A percentile compares a stretch with the other conserved stretches of the same genome.
Evolutionary conservation across 768 basidiomycete species (phyloP).

Genomic region (Mycena capillaripes): DNA sequence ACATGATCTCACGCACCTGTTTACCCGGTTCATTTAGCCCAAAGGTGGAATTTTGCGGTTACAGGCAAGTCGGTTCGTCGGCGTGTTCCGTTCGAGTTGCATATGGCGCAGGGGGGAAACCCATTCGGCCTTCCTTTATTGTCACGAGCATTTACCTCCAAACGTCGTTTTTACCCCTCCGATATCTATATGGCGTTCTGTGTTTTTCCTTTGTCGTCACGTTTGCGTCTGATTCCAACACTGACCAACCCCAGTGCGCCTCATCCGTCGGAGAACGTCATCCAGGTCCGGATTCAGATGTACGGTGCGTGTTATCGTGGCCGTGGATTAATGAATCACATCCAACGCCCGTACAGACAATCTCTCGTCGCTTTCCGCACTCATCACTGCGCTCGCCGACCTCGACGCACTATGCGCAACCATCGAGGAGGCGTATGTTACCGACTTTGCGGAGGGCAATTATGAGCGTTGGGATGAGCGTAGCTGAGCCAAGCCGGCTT

Average conservation of each 20-base stretch:
- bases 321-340: too few relatives aligned
- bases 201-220: constrained; percentile 12
- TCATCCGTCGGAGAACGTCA: constrained; percentile 97
- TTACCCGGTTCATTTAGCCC: constrained; percentile 65
- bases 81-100: neutral
- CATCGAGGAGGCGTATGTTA: constrained; percentile 77
- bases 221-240: neutral
- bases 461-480: constrained; percentile 81
- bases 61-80: constrained; percentile 73
- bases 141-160: constrained; percentile 12
- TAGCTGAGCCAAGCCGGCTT: constrained; percentile 52
- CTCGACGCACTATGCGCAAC: constrained; percentile 83
- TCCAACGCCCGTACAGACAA: constrained; percentile 69
- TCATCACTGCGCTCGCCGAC: constrained; percentile 81
- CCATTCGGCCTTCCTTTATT: neutral
- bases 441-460: constrained; percentile 65
- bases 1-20: constrained; percentile 13
- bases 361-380: constrained; percentile 86
- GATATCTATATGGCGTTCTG: constrained; percentile 16
- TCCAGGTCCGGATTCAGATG: constrained; percentile 99
- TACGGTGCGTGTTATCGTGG: constrained; percentile 76
- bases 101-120: neutral
- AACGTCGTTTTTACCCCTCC: constrained; percentile 5
- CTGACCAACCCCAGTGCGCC: constrained; percentile 69
- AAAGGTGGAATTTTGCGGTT: constrained; percentile 98